Evolutionary conservation across 116 monocot genomes (phyloP).

Genomic region (Dioscorea cayenensis): DNA sequence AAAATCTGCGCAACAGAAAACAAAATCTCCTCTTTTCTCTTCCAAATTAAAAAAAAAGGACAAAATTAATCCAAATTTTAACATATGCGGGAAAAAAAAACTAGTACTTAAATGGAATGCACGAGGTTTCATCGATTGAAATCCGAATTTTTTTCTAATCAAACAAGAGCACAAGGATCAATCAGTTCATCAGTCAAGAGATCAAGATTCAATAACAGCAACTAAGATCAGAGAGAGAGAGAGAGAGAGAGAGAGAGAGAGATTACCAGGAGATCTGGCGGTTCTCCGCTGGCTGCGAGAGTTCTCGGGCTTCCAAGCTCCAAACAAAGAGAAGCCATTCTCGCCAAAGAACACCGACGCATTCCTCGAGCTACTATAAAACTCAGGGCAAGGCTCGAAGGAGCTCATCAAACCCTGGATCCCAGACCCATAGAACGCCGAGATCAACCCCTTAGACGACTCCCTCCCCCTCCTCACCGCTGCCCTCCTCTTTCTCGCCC

Average conservation of each 20-base stretch:
- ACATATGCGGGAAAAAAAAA: too few relatives aligned
- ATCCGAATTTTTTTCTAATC: too few relatives aligned
- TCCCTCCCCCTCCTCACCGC: neutral
- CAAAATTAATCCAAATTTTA: too few relatives aligned
- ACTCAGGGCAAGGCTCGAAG: slow-evolving; percentile 38
- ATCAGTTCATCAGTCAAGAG: neutral
- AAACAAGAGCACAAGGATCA: neutral
- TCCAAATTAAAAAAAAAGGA: too few relatives aligned
- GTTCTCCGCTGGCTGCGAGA: slow-evolving; percentile 16
- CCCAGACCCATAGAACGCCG: slow-evolving; percentile 15
- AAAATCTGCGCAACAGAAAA: too few relatives aligned
- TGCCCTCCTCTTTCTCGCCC: neutral
- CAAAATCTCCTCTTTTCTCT: too few relatives aligned
- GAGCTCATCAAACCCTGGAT: slow-evolving; percentile 33
- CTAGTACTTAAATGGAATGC: too few relatives aligned
- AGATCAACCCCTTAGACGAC: slow-evolving; percentile 7
- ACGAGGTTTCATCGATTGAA: too few relatives aligned
- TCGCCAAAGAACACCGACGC: slow-evolving; percentile 21
- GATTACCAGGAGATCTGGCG: slow-evolving; percentile 8
- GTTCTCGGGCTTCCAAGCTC: slow-evolving; percentile 4
- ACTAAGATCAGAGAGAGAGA: neutral
- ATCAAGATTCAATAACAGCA: neutral
- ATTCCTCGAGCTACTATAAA: slow-evolving; percentile 10
- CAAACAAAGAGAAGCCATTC: slow-evolving; percentile 12
- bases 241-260: slow-evolving; percentile 9